Base-by-base conservation (phyloP, 345 rosid genomes). In the Carallia brachiata region DNA sequence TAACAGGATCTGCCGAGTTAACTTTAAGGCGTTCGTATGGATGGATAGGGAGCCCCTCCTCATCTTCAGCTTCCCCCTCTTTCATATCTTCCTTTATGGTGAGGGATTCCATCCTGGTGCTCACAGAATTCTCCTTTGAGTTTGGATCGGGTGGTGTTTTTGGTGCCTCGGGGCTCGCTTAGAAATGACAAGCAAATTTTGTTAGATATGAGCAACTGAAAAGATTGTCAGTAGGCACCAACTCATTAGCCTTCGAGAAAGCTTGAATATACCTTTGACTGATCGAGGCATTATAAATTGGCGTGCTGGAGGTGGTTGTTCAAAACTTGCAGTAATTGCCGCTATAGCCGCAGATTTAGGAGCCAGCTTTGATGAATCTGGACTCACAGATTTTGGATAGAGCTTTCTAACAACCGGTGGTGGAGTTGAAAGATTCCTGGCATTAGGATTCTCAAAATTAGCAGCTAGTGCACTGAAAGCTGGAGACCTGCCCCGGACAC, bases 401-500 rank as follows among this genome's bases (percentile, higher is more conserved):
- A 91, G 76, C 85, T 92, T 96, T 73, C 93, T 79, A 69, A 87
- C 88, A 75, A 86, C 82, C n/a, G 98, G 97, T 15, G 99, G 99
- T 36, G 99, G 99, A 79, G 99, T 96, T 56, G 99, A 96, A 68
- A 86, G 97, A 81, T 92, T 96, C 75, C 98, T 84, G 31, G 84
- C 65, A 78, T 70, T 92, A 63, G 89, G 65, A 75, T 82, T 96
- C 84, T 93, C 99, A 79, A 96, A 96, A 77, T 70, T 92, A 70
- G 98, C 96, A 70, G 99, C 99, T 40, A 96, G 89, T 37, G 95
- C 95, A 71, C 86, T 96, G 87, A 96, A 96, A 69, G 98, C 96
- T 18, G 98, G 99, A 70, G 99, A 96, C 81, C 99, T 88, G 62
- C 99, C 99, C 77, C 99, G 86, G 71, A 90, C 96, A 15, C 98